These are phyloP conservation scores for Microbotryomycetes sp. DNA, from an alignment of 1,284 basidiomycete genomes.

Conservation along the genomic window DNA sequence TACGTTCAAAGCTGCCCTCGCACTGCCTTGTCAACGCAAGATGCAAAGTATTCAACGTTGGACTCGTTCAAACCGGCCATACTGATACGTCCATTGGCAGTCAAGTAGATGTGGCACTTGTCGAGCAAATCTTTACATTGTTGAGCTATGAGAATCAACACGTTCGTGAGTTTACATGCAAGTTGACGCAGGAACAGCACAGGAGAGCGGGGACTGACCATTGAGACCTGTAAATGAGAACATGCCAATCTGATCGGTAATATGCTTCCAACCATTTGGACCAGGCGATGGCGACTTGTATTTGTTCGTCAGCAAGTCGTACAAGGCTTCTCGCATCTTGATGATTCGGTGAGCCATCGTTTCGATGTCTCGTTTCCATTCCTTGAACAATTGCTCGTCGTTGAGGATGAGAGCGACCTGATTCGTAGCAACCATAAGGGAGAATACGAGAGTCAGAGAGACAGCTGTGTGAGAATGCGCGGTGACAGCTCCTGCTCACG, in stretches of 20 bases:
- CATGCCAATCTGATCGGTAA: constrained; percentile 84
- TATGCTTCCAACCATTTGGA: constrained; percentile 68
- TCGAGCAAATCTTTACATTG: constrained; percentile 69
- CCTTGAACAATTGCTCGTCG: constrained; percentile 60
- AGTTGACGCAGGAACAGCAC: constrained; percentile 24
- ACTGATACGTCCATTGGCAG: constrained; percentile 46
- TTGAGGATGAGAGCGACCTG: constrained; percentile 75
- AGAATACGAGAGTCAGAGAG: neutral
- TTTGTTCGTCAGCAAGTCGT: constrained; percentile 68
- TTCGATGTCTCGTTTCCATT: constrained; percentile 84
- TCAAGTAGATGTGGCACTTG: constrained; percentile 81
- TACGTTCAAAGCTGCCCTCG: constrained; percentile 39
- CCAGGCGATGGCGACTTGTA: constrained; percentile 71
- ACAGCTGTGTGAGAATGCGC: neutral
- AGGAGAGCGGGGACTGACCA: constrained; percentile 28
- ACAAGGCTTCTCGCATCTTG: constrained; percentile 75
- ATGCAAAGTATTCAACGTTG: constrained; percentile 72
- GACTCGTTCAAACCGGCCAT: constrained; percentile 69
- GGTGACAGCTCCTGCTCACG: constrained; percentile 47
- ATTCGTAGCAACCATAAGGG: neutral
- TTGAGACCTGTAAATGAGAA: constrained; percentile 47
- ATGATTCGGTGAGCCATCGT: constrained; percentile 91
- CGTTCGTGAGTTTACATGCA: constrained; percentile 15
- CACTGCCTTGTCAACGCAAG: constrained; percentile 64
- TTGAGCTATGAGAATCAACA: constrained; percentile 37